Percentiles rank a stretch among this genome's conserved stretches.
phyloP scores from a whole-genome alignment of 2,329 filamentous ascomycete genomes.

The Fusarium foetens region DNA sequence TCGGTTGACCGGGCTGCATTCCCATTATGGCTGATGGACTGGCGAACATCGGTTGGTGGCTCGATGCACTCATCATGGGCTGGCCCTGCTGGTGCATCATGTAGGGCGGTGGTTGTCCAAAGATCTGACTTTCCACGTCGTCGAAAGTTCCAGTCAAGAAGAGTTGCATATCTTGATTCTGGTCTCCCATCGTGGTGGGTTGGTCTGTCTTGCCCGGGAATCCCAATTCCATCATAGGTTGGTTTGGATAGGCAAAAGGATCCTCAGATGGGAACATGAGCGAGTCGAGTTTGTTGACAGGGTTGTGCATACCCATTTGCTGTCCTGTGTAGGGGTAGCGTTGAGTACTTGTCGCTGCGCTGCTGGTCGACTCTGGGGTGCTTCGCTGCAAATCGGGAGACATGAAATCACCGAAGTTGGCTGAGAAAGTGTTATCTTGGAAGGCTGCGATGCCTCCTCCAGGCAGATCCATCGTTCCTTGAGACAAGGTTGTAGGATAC shows the following conservation, averaged over 20 bases:
- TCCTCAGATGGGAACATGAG: conserved; percentile 86
- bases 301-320: conserved; percentile 51
- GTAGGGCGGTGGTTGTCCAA: conserved; percentile 77
- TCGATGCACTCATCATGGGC: conserved; percentile 54
- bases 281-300: conserved; percentile 75
- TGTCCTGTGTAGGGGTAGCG: conserved; percentile 48
- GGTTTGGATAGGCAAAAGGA: conserved; percentile 82
- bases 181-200: conserved; percentile 49
- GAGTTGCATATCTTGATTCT: conserved; percentile 55
- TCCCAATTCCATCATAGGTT: conserved; percentile 72
- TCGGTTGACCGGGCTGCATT: conserved; percentile 51
- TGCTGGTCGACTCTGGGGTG: conserved; percentile 55
- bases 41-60: conserved; percentile 56
- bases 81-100: conserved; percentile 62
- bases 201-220: conserved; percentile 51
- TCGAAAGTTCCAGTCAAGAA: conserved; percentile 66
- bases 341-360: conserved; percentile 54
- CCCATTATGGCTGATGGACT: conserved; percentile 55
- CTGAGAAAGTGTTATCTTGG: conserved; percentile 51
- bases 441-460: conserved; percentile 47
- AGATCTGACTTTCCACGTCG: conserved; percentile 78
- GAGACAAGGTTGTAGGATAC: conserved; percentile 42
- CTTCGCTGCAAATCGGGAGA: conserved; percentile 57
- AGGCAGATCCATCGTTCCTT: conserved; percentile 51
- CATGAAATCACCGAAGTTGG: conserved; percentile 57